Conservation (phyloP, 805 yeast genomes). For the Kuraishia borneana region DNA sequence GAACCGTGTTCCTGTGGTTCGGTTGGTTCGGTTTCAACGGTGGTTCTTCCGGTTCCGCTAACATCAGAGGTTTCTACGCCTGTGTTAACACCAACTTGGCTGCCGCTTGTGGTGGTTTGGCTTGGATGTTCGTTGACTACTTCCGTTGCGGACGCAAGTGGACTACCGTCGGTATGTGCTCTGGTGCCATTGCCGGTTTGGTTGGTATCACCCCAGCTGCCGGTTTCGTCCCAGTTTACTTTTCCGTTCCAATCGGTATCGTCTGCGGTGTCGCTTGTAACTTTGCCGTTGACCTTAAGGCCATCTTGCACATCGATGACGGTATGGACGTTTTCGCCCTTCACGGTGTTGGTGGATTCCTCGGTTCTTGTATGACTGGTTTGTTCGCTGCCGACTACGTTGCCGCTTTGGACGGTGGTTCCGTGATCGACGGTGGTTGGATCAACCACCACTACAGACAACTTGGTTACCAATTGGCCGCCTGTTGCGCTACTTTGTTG, state of each 20-base stretch:
- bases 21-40: conserved; percentile 99
- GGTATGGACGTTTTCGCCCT: conserved; percentile 91
- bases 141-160: conserved; percentile 79
- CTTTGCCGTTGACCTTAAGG: conserved; percentile 75
- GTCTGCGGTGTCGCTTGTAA: conserved; percentile 72
- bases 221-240: conserved; percentile 89
- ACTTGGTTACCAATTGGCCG: conserved; percentile 84
- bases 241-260: conserved; percentile 75
- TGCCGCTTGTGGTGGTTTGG: conserved; percentile 84
- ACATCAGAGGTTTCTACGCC: conserved; percentile 92
- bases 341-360: conserved; percentile 89
- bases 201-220: conserved; percentile 97
- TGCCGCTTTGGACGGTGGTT: conserved; percentile 57
- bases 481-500: conserved; percentile 51
- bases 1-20: conserved; percentile 92
- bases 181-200: conserved; percentile 88
- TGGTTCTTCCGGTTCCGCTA: conserved; percentile 91
- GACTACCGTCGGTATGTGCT: conserved; percentile 91
- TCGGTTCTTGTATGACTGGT: conserved; percentile 80
- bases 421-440: conserved; percentile 77
- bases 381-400: conserved; percentile 87
- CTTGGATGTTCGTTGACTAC: conserved; percentile 91
- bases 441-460: conserved; percentile 72
- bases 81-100: conserved; percentile 88
- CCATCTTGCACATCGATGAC: conserved; percentile 69